Evolutionary conservation across 164 flowering plant genomes (phyloP).

Genomic region (Annona cherimola): DNA sequence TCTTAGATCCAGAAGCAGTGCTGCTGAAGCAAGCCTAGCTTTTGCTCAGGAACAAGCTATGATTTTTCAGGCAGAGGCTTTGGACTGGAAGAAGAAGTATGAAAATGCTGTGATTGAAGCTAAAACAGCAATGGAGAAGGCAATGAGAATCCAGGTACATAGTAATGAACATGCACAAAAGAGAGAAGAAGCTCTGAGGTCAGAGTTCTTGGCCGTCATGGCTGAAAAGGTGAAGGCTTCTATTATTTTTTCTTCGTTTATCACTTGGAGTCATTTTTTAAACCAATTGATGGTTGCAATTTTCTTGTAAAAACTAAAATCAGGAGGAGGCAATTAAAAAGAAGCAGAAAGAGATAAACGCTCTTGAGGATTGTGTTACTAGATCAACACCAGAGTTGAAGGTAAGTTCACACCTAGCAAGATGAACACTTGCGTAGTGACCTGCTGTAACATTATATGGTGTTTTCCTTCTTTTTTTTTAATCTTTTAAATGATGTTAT

Average conservation of each 20-base stretch:
- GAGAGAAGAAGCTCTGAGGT: conserved; percentile 82
- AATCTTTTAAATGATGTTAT: too few relatives aligned
- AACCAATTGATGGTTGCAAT: neutral
- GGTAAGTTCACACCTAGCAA: conserved; percentile 33
- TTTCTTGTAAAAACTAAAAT: neutral
- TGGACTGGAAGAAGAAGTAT: conserved; percentile 88
- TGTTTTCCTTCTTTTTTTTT: too few relatives aligned
- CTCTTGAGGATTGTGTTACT: conserved; percentile 72
- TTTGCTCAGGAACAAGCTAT: conserved; percentile 82
- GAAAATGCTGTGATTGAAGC: conserved; percentile 79
- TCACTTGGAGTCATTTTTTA: neutral
- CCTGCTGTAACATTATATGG: too few relatives aligned
- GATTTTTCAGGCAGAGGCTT: conserved; percentile 91
- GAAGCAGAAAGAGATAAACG: conserved; percentile 57
- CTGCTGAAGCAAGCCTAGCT: conserved; percentile 89
- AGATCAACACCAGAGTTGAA: conserved; percentile 65
- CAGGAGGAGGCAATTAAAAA: conserved; percentile 88
- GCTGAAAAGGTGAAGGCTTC: conserved; percentile 58
- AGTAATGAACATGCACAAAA: conserved; percentile 54
- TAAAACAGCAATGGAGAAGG: conserved; percentile 88
- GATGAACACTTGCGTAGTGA: too few relatives aligned
- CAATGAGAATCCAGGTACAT: conserved; percentile 74
- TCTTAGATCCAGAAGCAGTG: conserved; percentile 64
- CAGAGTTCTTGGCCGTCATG: conserved; percentile 49
- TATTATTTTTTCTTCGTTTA: neutral